Conservation (phyloP, 2,329 filamentous ascomycete species). For the Penicillium sp. region DNA sequence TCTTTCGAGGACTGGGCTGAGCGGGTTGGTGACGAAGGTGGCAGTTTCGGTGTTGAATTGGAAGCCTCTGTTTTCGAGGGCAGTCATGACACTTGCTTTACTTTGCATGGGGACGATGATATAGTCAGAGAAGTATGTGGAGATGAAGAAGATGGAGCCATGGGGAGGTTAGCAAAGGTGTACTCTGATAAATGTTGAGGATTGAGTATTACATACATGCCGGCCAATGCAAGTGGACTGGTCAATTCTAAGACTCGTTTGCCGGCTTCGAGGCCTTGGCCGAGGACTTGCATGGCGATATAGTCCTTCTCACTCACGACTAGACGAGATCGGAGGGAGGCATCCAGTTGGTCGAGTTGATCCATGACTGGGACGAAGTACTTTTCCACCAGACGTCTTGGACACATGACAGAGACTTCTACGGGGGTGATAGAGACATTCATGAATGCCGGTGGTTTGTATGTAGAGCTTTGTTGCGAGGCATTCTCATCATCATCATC, state of each 20-base stretch:
- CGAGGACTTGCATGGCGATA: conserved; percentile 84
- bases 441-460: conserved; percentile 71
- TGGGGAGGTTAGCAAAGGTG: conserved; percentile 13
- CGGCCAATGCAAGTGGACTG: conserved; percentile 82
- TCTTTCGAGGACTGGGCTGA: conserved; percentile 31
- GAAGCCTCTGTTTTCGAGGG: conserved; percentile 77
- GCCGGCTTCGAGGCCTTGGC: conserved; percentile 85
- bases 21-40: conserved; percentile 62
- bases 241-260: conserved; percentile 90
- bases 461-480: conserved; percentile 25
- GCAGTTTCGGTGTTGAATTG: conserved; percentile 71
- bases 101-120: conserved; percentile 82
- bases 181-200: not conserved
- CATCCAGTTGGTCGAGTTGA: conserved; percentile 53
- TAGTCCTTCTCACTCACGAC: conserved; percentile 81
- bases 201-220: conserved; percentile 59
- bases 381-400: conserved; percentile 67
- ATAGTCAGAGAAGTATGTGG: conserved; percentile 96
- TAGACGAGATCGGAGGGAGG: conserved; percentile 52
- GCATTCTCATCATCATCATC: conserved; percentile 35
- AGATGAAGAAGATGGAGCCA: conserved; percentile 94
- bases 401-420: conserved; percentile 90
- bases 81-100: conserved; percentile 70
- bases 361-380: conserved; percentile 73
- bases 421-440: conserved; percentile 91